phyloP scores from a whole-genome alignment of 805 yeast genomes.

The Yarrowia osloensis region DNA sequence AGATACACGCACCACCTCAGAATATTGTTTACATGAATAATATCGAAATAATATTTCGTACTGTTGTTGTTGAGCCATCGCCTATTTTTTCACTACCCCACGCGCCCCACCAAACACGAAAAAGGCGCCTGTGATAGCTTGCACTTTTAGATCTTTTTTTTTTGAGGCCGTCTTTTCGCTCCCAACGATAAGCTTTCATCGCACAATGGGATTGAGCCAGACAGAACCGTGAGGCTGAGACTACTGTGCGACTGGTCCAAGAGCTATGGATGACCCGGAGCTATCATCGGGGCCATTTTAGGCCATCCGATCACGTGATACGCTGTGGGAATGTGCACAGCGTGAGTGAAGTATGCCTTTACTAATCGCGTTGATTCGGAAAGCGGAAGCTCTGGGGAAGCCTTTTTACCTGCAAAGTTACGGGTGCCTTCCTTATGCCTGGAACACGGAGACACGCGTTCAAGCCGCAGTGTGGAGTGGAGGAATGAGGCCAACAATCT shows the following conservation, averaged over 20 bases:
- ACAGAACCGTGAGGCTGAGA: neutral
- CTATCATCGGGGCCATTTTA: too few species aligned
- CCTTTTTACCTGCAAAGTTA: too few species aligned
- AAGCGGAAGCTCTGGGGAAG: too few species aligned
- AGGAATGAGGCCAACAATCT: too few species aligned
- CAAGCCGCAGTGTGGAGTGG: neutral
- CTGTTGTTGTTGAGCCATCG: neutral
- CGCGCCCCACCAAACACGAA: conserved; percentile 6
- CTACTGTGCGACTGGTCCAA: too few species aligned
- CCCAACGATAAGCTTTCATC: neutral
- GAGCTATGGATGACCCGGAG: too few species aligned
- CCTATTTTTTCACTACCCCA: neutral
- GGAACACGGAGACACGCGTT: neutral
- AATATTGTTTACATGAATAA: neutral
- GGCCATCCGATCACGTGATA: too few species aligned
- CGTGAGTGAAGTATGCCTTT: too few species aligned
- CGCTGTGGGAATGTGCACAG: too few species aligned
- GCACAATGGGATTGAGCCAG: neutral
- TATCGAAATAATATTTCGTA: neutral
- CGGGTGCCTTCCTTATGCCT: neutral
- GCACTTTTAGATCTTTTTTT: neutral
- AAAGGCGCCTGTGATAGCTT: neutral
- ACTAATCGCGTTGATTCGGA: too few species aligned
- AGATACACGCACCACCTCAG: too few species aligned
- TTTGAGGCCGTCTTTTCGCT: neutral